Base-by-base conservation (phyloP, 371 early-diverging fungal genomes). In the Rhizopus delemar region DNA sequence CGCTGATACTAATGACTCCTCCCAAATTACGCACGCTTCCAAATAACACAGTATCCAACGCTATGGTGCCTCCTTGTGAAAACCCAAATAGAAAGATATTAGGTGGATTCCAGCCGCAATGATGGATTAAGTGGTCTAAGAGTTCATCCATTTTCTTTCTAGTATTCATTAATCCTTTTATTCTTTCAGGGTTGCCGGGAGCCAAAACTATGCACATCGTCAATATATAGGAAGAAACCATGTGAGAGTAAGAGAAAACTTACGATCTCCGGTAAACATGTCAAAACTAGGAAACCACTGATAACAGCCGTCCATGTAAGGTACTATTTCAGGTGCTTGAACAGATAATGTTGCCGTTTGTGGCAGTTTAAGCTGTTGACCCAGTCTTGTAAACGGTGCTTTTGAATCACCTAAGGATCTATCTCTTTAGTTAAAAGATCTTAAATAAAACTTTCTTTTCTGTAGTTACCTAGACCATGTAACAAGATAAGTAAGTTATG, bases 241-340 rank as follows among this genome's bases (percentile, higher is more conserved):
- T 15, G 15, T 33, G 1, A 11, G 6, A 57, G 4, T 15, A 49
- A 41, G 13, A 12, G 16, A 32, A 16, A 16, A 15, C 74, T 62
- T 75, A 85, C 85, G 54, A 3, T 83, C 74, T n/a, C 85, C 85
- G 4, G 82, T 83, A 43, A 81, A 35, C 53, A 74, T 62, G 63
- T 86, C 82, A 68, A 86, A 88, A 9, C 83, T 80, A 5, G 88
- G 86, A 54, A 66, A 84, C 91, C 91, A 90, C 45, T 84, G 83
- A 53, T 76, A 81, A 6, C 82, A 84, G 13, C 80, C 78, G 4
- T 85, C 83, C 63, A 86, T 57, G 51, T 74, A 85, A 8, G 89
- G 90, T 8, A 90, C 78, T 0, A 81, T 80, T 0, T 78, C 74
- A 5, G 89, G 89, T 0, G 80, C 91, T 56, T 82, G 80, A 50